Evolutionary conservation across 164 flowering plant species (phyloP).

Genomic region (Kalanchoe fedtschenkoi): DNA sequence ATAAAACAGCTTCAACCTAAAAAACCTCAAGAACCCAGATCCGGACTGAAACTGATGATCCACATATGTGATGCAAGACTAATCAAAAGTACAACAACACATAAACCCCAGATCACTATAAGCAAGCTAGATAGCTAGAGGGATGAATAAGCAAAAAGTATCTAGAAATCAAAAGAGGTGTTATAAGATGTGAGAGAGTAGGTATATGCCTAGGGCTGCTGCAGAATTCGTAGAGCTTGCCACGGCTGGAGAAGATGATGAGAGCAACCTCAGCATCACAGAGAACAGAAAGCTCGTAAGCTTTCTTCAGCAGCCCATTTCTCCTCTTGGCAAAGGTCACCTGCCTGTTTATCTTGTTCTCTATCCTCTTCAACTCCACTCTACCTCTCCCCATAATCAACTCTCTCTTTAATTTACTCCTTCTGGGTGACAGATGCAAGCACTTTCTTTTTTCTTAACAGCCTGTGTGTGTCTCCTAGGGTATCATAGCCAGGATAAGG

Average conservation of each 20-base stretch:
- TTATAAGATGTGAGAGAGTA: background rate
- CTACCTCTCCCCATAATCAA: constrained; percentile 48
- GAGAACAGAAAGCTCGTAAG: constrained; percentile 37
- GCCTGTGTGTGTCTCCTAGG: background rate
- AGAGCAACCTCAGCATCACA: constrained; percentile 45
- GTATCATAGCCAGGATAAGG: background rate
- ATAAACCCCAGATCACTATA: too few relatives aligned
- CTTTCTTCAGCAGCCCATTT: constrained; percentile 37
- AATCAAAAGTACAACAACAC: background rate
- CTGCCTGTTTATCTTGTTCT: constrained; percentile 45
- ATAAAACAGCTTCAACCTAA: too few relatives aligned
- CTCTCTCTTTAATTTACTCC: too few relatives aligned
- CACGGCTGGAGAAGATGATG: constrained; percentile 35
- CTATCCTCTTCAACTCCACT: constrained; percentile 46
- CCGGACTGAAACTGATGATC: background rate
- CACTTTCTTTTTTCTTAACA: background rate
- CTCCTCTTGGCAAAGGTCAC: constrained; percentile 42
- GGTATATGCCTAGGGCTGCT: constrained; percentile 33
- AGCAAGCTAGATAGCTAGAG: too few relatives aligned
- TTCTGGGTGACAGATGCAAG: background rate
- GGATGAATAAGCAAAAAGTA: background rate
- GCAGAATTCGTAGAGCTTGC: constrained; percentile 40
- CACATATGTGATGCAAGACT: too few relatives aligned
- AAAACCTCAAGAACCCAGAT: background rate
- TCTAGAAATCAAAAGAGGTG: background rate